Evolutionary conservation across 805 yeast species (phyloP).

Genomic region (Tetrapisispora phaffii): DNA sequence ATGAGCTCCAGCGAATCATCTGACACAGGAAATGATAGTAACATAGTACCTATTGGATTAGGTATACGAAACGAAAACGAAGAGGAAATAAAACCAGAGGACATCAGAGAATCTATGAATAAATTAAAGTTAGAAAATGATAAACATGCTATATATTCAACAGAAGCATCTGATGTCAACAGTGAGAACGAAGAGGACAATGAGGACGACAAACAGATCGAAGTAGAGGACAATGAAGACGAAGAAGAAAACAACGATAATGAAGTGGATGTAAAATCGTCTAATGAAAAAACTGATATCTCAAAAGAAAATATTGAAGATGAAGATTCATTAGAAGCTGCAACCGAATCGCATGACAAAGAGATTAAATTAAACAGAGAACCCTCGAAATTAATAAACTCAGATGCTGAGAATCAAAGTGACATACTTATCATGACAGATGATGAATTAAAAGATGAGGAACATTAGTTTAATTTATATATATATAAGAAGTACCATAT

Average conservation of each 20-base stretch:
- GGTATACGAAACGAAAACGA: neutral
- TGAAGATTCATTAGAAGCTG: neutral
- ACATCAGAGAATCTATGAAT: neutral
- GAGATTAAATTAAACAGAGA: neutral
- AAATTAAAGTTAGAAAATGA: neutral
- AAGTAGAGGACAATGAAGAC: neutral
- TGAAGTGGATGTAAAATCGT: too few relatives aligned
- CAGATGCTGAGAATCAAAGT: neutral
- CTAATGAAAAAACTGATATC: neutral
- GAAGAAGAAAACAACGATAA: neutral
- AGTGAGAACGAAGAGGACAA: neutral
- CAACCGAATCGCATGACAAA: neutral
- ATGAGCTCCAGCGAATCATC: neutral
- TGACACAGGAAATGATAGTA: neutral
- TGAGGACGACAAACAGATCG: too few relatives aligned
- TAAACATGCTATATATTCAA: neutral
- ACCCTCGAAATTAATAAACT: neutral
- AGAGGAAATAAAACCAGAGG: neutral
- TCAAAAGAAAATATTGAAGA: neutral
- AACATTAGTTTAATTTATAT: neutral
- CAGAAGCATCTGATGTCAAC: neutral
- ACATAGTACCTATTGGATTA: neutral
- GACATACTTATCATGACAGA: conserved; percentile 2
- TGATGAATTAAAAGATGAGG: conserved; percentile 2
- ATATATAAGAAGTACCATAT: neutral